Conservation (phyloP, 2,329 filamentous ascomycete genomes). For the Coniochaeta prunicola region DNA sequence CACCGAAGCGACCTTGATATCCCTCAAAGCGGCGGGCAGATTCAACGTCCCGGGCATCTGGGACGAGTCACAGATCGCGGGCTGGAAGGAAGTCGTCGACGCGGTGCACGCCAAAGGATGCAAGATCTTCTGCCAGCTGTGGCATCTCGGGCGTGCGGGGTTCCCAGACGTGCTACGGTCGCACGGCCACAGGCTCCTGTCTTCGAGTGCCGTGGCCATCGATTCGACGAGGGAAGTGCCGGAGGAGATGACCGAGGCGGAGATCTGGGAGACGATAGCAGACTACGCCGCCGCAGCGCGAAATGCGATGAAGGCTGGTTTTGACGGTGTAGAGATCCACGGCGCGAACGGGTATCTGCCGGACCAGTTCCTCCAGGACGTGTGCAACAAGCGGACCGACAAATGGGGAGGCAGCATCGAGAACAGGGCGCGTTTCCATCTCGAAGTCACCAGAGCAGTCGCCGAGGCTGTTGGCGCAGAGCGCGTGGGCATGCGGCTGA, state of each 20-base stretch:
- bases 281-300: conserved; percentile 24
- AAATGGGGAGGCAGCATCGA: conserved; percentile 47
- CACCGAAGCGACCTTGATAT: conserved; percentile 36
- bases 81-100: conserved; percentile 52
- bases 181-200: conserved; percentile 24
- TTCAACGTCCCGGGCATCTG: conserved; percentile 49
- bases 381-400: conserved; percentile 46
- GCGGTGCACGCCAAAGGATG: conserved; percentile 53
- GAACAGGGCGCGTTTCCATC: conserved; percentile 41
- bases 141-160: conserved; percentile 27
- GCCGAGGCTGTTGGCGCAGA: conserved; percentile 41
- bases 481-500: conserved; percentile 43
- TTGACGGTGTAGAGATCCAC: conserved; percentile 35
- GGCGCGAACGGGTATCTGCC: conserved; percentile 32
- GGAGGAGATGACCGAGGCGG: conserved; percentile 33
- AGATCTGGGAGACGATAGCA: conserved; percentile 26
- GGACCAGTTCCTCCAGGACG: conserved; percentile 49
- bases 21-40: conserved; percentile 22
- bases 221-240: conserved; percentile 26
- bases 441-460: conserved; percentile 46
- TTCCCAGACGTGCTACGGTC: not conserved
- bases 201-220: conserved; percentile 34
- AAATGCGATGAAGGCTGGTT: conserved; percentile 38
- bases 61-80: conserved; percentile 41
- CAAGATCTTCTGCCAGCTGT: conserved; percentile 54